Evolutionary conservation across 2,329 filamentous ascomycete species (phyloP), one percentile per base, ranked within the genome.

Genomic region (Calonectria multiphialidica): DNA sequence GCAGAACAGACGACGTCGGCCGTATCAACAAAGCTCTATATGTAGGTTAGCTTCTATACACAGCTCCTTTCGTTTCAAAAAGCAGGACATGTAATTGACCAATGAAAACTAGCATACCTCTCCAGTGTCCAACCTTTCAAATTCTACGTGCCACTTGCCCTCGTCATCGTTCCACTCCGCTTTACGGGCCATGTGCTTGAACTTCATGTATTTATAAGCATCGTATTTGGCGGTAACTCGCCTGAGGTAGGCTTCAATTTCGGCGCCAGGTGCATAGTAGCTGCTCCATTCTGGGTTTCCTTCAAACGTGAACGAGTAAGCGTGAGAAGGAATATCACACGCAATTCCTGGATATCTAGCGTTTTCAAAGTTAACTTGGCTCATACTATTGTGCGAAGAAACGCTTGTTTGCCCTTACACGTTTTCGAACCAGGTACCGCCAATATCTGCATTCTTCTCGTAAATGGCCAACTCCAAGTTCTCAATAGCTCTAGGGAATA

Each of bases 221-320:
- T 82, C 75, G 77, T 88, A 86, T 21, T 88, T 86, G 37, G 86
- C 81, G 69, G 85, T 87, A 30, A 88, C 79, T 9, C 76, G 75
- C 64, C 84, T 82, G 25, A 91, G 84, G 73, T 92, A 92, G 8
- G 82, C 81, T 55, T 86, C 83, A 57, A 92, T 92, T 78, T 92
- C 90, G 1, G 82, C 81, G 1, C 87, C 88, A 2, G 85, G 81
- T 0, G 88, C 85, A 78, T 89, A 92, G 80, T 91, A 90, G 68
- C 87, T 86, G 35, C 86, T 85, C 90, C 91, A 93, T 49, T 87
- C 85, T 8, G 86, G 87, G 78, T 92, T 92, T 2, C 88, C 88
- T 68, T 88, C 86, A 87, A 89, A 92, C 2, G 89, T 89, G 77
- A 91, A 92, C 76, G 91, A 90, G 77, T 92, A 93, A 79, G 89